phyloP scores from a whole-genome alignment of 2,329 filamentous ascomycete genomes.

The Graphiopsis chlorocephala region DNA sequence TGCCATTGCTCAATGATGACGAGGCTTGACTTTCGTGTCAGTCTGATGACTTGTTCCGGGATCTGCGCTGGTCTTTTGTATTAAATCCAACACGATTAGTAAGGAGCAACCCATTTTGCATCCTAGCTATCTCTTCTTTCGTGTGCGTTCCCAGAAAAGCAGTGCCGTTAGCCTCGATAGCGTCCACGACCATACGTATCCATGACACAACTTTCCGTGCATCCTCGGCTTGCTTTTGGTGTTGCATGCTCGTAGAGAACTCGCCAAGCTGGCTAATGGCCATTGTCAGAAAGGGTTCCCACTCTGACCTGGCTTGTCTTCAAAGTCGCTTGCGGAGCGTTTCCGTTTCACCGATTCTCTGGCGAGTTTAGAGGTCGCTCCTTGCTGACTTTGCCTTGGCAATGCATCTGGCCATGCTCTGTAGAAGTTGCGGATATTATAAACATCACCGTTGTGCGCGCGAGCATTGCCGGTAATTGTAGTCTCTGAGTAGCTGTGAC shows the following conservation, averaged over 20 bases:
- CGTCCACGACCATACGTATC: not conserved
- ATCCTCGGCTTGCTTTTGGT: not conserved
- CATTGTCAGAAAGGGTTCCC: not conserved
- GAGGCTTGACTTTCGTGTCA: not conserved
- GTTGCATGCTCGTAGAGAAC: not conserved
- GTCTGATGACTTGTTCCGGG: not conserved
- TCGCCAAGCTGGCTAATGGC: not conserved
- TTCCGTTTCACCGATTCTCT: not conserved
- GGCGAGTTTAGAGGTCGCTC: not conserved
- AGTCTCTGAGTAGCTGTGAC: not conserved
- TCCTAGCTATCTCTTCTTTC: not conserved
- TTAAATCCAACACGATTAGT: not conserved
- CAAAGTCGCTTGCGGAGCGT: not conserved
- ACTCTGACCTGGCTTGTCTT: not conserved
- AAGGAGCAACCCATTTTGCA: not conserved
- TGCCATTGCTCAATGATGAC: not conserved
- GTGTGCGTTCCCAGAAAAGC: not conserved
- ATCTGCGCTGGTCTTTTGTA: not conserved
- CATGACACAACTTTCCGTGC: not conserved
- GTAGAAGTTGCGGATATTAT: not conserved
- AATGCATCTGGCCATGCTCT: not conserved
- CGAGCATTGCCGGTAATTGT: not conserved
- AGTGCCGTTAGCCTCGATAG: not conserved
- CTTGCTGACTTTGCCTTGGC: not conserved
- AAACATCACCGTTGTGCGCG: not conserved